Conservation (phyloP, 1,284 basidiomycete species). For the Leccinum colubrinum region DNA sequence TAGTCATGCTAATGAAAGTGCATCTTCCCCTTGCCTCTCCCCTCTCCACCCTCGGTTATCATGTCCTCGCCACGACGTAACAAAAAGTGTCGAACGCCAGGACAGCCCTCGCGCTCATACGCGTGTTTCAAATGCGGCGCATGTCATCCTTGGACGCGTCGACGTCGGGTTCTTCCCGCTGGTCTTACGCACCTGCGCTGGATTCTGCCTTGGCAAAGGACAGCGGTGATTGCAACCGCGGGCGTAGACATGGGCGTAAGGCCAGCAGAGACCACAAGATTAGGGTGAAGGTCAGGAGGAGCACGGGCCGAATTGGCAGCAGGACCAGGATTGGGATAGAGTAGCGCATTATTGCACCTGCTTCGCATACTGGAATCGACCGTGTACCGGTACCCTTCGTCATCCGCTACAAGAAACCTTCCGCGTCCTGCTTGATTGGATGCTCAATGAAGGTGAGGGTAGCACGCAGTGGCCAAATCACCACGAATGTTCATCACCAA, state of each 20-base stretch:
- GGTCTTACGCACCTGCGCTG: slow-evolving; percentile 9
- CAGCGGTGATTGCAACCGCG: not conserved
- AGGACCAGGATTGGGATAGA: not conserved
- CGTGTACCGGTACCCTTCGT: slow-evolving; percentile 22
- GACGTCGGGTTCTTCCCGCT: slow-evolving; percentile 25
- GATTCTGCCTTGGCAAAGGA: not conserved
- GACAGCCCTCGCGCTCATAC: slow-evolving; percentile 24
- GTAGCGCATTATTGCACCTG: slow-evolving; percentile 2
- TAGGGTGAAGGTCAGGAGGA: not conserved
- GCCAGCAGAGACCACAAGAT: not conserved
- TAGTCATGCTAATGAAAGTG: slow-evolving; percentile 54
- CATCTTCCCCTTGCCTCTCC: slow-evolving; percentile 3
- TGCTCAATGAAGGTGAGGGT: slow-evolving; percentile 11
- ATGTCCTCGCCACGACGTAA: slow-evolving; percentile 25
- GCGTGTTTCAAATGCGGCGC: slow-evolving; percentile 19
- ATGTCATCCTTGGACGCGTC: slow-evolving; percentile 27
- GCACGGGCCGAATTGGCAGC: not conserved
- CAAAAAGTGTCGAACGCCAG: slow-evolving; percentile 26
- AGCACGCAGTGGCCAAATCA: too few species aligned
- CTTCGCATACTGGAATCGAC: slow-evolving; percentile 18
- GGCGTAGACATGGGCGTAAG: slow-evolving; percentile 6
- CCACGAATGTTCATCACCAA: too few species aligned
- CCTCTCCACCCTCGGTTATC: not conserved
- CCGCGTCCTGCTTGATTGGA: slow-evolving; percentile 22
- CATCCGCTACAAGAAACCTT: slow-evolving; percentile 24